Evolutionary conservation across 257 asterid species (phyloP), one percentile per base, ranked within the genome.

Genomic region (Solanum dulcamara): DNA sequence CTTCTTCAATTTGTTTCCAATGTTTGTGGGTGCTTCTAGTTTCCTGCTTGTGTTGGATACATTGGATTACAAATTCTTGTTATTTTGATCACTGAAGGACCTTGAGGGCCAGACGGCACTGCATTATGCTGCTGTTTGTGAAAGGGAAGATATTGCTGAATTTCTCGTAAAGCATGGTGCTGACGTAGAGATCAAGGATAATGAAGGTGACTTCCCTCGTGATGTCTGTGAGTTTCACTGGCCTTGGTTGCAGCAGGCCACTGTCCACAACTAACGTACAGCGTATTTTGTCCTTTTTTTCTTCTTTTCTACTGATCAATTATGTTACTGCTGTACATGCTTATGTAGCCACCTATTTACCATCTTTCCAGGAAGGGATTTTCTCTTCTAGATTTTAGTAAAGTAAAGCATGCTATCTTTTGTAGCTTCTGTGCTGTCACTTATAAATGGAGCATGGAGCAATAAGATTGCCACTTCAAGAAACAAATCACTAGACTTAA

Each of bases 71-170:
- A 28, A 64, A 15, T 22, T 24, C 2, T 64, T 68, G 59, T 80
- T 30, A 22, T 81, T 14, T 84, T 84, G 37, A 46, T 86, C 26
- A 82, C 83, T 88, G 86, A 86, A 96, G 99, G 99, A 96, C 79
- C 89, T 88, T 44, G 99, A 97, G 85, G 99, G 99, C 51, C 99
- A 95, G 89, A 90, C 98, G 5, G 92, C 99, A 20, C 84, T 95
- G 86, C 99, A 97, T 86, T 97, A 97, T 84, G 99, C 99, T 74
- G 93, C 97, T 55, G 94, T 97, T 57, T 97, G 99, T 68, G 99
- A 95, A 84, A 93, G 99, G 88, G 87, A 88, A 68, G 91, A 89
- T 88, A 90, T 97, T 13, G 95, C 96, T 5, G 97, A 95, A 87
- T 83, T 94, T 50, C 99, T 97, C 12, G 93, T 97, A 91, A 93